Evolutionary conservation across 2,329 filamentous ascomycete genomes (phyloP), one percentile per base, ranked within the genome.

Genomic region (Hysterium pulicare): DNA sequence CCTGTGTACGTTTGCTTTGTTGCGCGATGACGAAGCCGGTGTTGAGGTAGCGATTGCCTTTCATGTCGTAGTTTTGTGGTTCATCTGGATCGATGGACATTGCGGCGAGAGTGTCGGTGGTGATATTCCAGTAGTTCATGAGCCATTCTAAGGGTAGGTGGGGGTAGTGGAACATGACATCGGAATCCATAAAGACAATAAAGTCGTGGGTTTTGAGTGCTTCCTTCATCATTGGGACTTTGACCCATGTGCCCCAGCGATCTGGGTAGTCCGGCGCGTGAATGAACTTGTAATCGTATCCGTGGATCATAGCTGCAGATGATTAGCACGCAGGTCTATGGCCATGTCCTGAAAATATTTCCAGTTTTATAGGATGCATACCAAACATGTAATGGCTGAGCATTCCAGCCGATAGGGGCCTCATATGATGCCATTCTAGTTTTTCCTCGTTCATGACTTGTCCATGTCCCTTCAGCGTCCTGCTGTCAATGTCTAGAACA

Each of bases 71-170:
- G 53, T 74, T 72, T 22, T 65, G 59, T 38, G 61, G 54, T 40
- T 60, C 57, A 46, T 70, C 61, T 5, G 72, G 71, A 39, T 76
- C 73, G 42, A 70, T 60, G 28, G 73, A 67, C 63, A 75, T 69
- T 42, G 73, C 70, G 40, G 74, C 54, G 10, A 72, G 62, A 0
- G 70, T 74, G n/a, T 71, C 59, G 5, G 65, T 51, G 24, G 59
- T 66, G 51, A 75, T 66, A 43, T 72, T 66, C 73, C 73, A 76
- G 47, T 74, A 69, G 57, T 73, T 73, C 48, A 76, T 60, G 3
- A 76, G 68, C 70, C 72, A 76, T 51, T 76, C 73, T 23, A 75
- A 47, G 4, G 73, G 73, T 2, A 76, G 58, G 30, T 73, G 65
- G 1, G 68, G 68, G 48, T 75, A 67, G 32, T 68, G 64, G 47